Base-by-base conservation (phyloP, 2,329 filamentous ascomycete species). In the Cercospora canescens region DNA sequence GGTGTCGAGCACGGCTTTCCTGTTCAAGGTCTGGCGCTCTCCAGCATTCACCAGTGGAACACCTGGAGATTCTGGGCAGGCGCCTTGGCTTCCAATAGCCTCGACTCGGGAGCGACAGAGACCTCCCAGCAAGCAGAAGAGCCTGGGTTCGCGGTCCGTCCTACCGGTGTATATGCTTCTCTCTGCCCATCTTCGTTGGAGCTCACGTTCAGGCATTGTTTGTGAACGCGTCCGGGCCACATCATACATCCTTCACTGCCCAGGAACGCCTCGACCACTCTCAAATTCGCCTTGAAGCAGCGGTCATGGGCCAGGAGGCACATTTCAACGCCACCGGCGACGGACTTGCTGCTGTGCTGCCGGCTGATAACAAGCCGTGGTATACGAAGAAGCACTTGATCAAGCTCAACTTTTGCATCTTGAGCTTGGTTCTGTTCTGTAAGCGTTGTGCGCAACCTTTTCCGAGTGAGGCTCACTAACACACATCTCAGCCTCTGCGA, bases 371-470 rank as follows among this genome's bases (percentile, higher is more conserved):
- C 30, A 76, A 75, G 32, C 75, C 76, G 34, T 84, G 83, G 83
- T 83, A 78, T 61, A 75, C 76, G 6, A 74, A 76, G 5, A 74
- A 76, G 0, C 79, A 84, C 74, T 71, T 85, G 1, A 69, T 83
- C 12, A 72, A 76, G 32, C 76, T 84, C 5, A 84, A 84, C 61
- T 70, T 83, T 11, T 59, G 63, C 28, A 71, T 82, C 11, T 75
- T 84, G 0, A 62, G 83, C 4, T 69, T 84, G 4, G 80, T 82
- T 1, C 72, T 83, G 2, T 70, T 71, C 60, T 71, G 66, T 66
- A 45, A 63, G 71, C 34, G 11, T 7, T 18, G 28, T 16, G n/a
- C 32, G 16, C 4, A 24, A 1, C 16, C 16, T 26, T 6, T 39
- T 32, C 62, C 30, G 65, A 56, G 8, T 70, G 8, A 39, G 18